These are phyloP conservation scores for Phlegmacium glaucopus DNA, from an alignment of 768 basidiomycete species.

Conservation along the genomic window DNA sequence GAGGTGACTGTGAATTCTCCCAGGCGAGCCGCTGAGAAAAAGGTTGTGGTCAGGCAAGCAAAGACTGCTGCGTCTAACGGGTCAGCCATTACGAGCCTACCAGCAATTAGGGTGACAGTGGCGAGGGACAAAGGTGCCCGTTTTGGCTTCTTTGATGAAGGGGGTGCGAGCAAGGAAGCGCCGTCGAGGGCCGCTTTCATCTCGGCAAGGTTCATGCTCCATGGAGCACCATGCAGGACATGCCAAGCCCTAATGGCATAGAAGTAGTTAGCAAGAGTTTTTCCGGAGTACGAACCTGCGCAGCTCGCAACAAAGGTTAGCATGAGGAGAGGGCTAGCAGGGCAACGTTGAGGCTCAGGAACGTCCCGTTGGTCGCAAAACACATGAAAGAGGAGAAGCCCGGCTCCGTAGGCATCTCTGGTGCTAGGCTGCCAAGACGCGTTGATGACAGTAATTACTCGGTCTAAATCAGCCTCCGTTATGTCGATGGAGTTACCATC, in stretches of 20 bases:
- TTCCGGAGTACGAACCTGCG: constrained; percentile 24
- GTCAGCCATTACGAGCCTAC: constrained; percentile 4
- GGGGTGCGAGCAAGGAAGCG: constrained; percentile 2
- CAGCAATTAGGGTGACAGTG: neutral
- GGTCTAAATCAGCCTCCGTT: neutral
- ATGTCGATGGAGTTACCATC: no score
- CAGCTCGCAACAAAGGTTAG: constrained; percentile 11
- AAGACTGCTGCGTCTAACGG: constrained; percentile 17
- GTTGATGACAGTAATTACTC: constrained; percentile 18
- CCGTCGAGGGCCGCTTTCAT: constrained; percentile 2
- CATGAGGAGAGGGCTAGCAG: constrained; percentile 17
- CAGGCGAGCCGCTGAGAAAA: constrained; percentile 5
- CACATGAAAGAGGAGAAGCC: constrained; percentile 3
- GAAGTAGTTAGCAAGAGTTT: constrained; percentile 27
- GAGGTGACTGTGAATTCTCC: constrained; percentile 21
- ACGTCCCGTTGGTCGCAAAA: constrained; percentile 7
- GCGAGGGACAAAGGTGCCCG: constrained; percentile 1
- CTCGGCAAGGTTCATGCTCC: neutral
- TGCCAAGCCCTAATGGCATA: constrained; percentile 32
- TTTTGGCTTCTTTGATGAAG: constrained; percentile 4
- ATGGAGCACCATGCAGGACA: constrained; percentile 20
- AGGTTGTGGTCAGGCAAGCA: constrained; percentile 17
- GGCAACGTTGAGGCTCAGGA: constrained; percentile 22
- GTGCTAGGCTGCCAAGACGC: constrained; percentile 9
- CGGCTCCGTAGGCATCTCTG: neutral